Evolutionary conservation across 2,329 filamentous ascomycete species (phyloP).

Genomic region (Xylaria sp.): DNA sequence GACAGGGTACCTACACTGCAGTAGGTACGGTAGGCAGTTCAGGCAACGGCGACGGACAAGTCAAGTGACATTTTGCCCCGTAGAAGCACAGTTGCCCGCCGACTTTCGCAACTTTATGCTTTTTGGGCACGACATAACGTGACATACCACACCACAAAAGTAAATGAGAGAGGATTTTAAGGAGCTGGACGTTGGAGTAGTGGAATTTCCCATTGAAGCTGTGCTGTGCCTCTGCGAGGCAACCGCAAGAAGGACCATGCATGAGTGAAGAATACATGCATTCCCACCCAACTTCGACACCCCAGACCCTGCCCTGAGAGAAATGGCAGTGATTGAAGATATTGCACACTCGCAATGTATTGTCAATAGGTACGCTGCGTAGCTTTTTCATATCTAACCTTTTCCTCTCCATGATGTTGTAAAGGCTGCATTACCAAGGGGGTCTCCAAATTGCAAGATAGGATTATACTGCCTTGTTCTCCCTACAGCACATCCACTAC

Average conservation of each 20-base stretch:
- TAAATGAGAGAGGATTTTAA: constrained; percentile 5
- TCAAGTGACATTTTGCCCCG: constrained; percentile 14
- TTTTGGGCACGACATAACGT: constrained; percentile 1
- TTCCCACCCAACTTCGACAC: constrained; percentile 27
- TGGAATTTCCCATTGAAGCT: not conserved
- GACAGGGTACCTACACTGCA: too few species aligned
- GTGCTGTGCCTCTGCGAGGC: constrained; percentile 28
- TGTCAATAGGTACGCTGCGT: too few species aligned
- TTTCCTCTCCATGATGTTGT: not conserved
- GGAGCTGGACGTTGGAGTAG: constrained; percentile 10
- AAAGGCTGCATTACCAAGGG: not conserved
- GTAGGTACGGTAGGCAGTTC: not conserved
- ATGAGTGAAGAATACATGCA: constrained; percentile 14
- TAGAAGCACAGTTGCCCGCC: not conserved
- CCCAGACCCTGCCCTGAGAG: not conserved
- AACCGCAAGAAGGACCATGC: constrained; percentile 33
- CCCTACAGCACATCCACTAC: not conserved
- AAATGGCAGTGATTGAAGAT: not conserved
- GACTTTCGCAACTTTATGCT: constrained; percentile 17
- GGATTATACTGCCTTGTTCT: constrained; percentile 13
- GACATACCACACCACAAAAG: not conserved
- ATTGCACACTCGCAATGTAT: not conserved
- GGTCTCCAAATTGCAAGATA: constrained; percentile 19
- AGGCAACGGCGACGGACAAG: not conserved
- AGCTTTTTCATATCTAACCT: too few species aligned